Percentiles rank a stretch among this genome's conserved stretches.
Evolutionary conservation across 2,329 filamentous ascomycete species (phyloP).

Genomic region (Xylariaceae sp.): DNA sequence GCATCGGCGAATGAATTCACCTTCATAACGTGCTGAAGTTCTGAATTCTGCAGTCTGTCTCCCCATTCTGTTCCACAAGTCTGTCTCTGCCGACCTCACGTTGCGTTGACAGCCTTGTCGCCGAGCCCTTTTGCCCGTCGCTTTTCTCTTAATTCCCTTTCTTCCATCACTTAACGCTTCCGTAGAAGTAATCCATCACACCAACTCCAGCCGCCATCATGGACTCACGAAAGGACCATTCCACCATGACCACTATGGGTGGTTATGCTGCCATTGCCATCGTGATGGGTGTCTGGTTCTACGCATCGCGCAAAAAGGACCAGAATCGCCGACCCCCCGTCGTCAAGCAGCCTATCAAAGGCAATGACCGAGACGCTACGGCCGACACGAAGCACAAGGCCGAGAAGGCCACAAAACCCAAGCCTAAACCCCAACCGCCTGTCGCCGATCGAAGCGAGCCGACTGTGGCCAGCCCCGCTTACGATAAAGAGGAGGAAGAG

Average conservation of each 20-base stretch:
- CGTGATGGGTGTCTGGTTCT: slow-evolving; percentile 29
- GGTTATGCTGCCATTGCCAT: slow-evolving; percentile 34
- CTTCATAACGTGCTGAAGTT: slow-evolving; percentile 7
- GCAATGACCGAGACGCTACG: slow-evolving; percentile 24
- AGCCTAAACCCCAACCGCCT: slow-evolving; percentile 34
- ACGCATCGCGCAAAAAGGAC: slow-evolving; percentile 21
- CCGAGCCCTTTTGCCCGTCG: slow-evolving; percentile 5
- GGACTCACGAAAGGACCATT: slow-evolving; percentile 27
- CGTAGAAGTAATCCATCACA: not conserved
- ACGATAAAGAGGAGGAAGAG: slow-evolving; percentile 45
- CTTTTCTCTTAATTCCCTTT: not conserved
- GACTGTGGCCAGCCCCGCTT: slow-evolving; percentile 33
- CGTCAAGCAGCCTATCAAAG: slow-evolving; percentile 23
- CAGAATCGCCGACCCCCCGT: slow-evolving; percentile 20
- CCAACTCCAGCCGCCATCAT: slow-evolving; percentile 20
- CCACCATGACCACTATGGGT: slow-evolving; percentile 33
- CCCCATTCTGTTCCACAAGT: slow-evolving; percentile 13
- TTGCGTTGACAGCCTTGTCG: slow-evolving; percentile 4
- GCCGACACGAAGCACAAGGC: slow-evolving; percentile 35
- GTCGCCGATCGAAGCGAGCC: slow-evolving; percentile 14
- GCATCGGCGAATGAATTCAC: slow-evolving; percentile 20
- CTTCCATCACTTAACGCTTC: not conserved
- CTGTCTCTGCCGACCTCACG: slow-evolving; percentile 1
- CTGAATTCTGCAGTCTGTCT: slow-evolving; percentile 18
- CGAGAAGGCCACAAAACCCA: slow-evolving; percentile 35